Base-by-base conservation (phyloP, 179 eudicot genomes). In the Corrigiola litoralis region DNA sequence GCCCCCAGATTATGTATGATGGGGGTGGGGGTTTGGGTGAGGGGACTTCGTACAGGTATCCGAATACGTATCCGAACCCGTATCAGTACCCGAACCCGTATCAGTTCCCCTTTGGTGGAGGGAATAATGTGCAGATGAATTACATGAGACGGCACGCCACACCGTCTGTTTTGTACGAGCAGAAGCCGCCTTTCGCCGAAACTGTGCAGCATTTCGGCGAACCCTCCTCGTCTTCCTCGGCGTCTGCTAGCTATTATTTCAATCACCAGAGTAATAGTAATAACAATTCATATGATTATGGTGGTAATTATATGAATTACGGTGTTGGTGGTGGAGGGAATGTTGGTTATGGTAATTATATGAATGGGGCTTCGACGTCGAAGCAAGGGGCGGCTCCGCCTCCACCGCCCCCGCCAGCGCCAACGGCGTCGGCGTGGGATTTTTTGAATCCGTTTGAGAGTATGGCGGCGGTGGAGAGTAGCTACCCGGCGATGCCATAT, bases 381-480 rank as follows among this genome's bases (percentile, higher is more conserved):
- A 42, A 53, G 29, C 32, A n/a, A 20, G 9, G 7, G 49, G 32
- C 79, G 14, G 45, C 53, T 14, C 80, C 94, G 10, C 82, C 86
- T 4, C 88, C 95, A 0, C 87, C 97, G 0, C 85, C 96, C 1
- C 96, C 97, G 0, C 80, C 92, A 1, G 82, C 95, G 3, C 84
- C 96, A 0, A 21, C 80, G 31, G 50, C 77, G 9, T 86, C 99
- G 2, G 54, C 75, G 14, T 94, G 99, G 99, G 99, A 94, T 57
- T 94, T 90, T 59, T 56, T 92, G 66, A 81, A 87, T 57, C 87
- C 88, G 21, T 92, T 92, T 66, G 89, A 87, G 72, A 83, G 72
- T 63, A 75, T 61, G n/a, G n/a, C n/a, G n/a, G n/a, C n/a, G n/a
- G n/a, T n/a, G 33, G 95, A 88, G 54, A 76, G 17, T 6, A 68